A percentile compares a stretch with the other conserved stretches of the same genome.
Evolutionary conservation across 2,329 filamentous ascomycete genomes (phyloP).

Genomic region (Phyllosticta citribraziliensis): DNA sequence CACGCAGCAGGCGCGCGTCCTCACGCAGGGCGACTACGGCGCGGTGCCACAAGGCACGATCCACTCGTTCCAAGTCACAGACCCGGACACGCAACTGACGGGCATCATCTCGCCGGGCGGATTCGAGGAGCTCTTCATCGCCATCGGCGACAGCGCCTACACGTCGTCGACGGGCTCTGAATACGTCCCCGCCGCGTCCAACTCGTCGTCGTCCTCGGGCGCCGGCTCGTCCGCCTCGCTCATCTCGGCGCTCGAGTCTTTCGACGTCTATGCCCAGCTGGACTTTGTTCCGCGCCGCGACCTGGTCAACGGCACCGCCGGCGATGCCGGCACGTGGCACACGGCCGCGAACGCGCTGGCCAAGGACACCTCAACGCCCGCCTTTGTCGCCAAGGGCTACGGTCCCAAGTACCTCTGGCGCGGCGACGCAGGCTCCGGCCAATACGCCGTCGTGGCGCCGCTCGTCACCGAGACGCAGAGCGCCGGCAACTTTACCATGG

Average conservation of each 20-base stretch:
- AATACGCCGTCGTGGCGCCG: conserved; percentile 36
- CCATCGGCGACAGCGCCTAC: conserved; percentile 27
- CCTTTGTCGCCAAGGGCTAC: conserved; percentile 37
- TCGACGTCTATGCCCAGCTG: conserved; percentile 36
- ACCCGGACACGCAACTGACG: conserved; percentile 39
- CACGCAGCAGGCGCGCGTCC: conserved; percentile 23
- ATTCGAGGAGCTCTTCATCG: conserved; percentile 40
- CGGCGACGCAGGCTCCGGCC: conserved; percentile 17
- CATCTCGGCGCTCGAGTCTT: conserved; percentile 29
- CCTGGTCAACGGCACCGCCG: conserved; percentile 33
- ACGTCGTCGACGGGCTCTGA: conserved; percentile 27
- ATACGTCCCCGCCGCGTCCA: conserved; percentile 24
- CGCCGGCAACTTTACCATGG: conserved; percentile 34
- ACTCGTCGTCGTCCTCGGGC: conserved; percentile 12
- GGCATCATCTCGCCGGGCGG: conserved; percentile 39
- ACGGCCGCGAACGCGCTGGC: conserved; percentile 27
- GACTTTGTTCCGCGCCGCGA: conserved; percentile 32
- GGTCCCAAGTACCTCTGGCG: conserved; percentile 37
- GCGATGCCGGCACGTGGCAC: conserved; percentile 29
- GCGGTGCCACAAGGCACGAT: conserved; percentile 37
- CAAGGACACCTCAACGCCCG: conserved; percentile 23
- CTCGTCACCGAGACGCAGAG: conserved; percentile 33
- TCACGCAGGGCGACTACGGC: conserved; percentile 38
- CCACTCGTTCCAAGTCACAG: conserved; percentile 40
- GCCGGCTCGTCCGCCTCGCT: conserved; percentile 21